These are phyloP conservation scores for Aspergillus incahuasiensis DNA, from an alignment of 495 filamentous ascomycete species.

Conservation along the genomic window DNA sequence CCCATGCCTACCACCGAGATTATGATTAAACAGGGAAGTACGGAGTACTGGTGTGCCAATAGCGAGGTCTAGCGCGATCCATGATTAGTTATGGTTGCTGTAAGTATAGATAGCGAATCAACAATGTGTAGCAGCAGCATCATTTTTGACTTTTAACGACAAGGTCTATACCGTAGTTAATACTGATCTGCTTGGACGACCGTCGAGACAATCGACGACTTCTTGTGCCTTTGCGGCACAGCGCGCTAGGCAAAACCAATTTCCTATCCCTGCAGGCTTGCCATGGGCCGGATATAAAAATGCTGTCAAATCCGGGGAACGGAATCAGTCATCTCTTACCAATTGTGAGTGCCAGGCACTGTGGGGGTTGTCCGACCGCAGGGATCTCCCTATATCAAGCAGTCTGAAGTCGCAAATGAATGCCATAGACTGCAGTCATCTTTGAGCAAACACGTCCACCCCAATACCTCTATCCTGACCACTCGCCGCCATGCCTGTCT, in stretches of 20 bases:
- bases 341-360: not conserved
- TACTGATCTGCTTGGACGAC: not conserved
- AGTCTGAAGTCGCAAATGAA: not conserved
- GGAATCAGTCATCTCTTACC: not conserved
- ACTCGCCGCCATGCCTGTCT: slow-evolving; percentile 38
- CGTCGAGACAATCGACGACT: not conserved
- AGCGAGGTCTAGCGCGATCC: no score
- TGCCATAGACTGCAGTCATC: not conserved
- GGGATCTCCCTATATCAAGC: not conserved
- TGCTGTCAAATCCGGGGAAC: not conserved
- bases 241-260: not conserved
- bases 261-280: not conserved
- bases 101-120: no score
- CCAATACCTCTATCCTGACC: not conserved
- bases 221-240: not conserved
- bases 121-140: no score
- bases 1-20: no score
- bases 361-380: not conserved
- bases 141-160: no score
- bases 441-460: not conserved
- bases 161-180: no score
- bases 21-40: no score
- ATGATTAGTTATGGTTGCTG: no score
- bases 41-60: no score
- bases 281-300: not conserved